Conservation (phyloP, 495 filamentous ascomycete genomes). For the Lasiosphaeriaceae sp. region DNA sequence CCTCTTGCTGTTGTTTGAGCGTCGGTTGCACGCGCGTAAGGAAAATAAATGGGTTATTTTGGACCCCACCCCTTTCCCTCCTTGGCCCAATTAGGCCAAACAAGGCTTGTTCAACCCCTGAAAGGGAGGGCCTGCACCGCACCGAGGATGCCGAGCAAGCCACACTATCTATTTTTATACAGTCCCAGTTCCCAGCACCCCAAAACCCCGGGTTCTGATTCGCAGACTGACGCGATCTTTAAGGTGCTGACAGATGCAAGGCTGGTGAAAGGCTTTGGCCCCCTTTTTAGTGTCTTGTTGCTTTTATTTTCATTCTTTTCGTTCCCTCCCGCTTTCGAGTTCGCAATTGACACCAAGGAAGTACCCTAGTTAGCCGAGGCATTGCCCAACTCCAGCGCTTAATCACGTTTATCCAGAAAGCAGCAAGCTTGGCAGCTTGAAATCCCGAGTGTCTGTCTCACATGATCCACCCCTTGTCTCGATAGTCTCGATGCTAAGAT, state of each 20-base stretch:
- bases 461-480: too few relatives aligned
- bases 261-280: conserved; percentile 16
- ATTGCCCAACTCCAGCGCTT: too few relatives aligned
- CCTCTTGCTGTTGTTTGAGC: too few relatives aligned
- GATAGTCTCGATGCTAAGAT: too few relatives aligned
- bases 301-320: too few relatives aligned
- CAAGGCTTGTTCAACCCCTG: not conserved
- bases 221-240: not conserved
- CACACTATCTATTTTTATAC: not conserved
- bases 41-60: conserved; percentile 2
- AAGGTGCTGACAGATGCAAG: conserved; percentile 3
- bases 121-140: not conserved
- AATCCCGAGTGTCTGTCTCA: too few relatives aligned
- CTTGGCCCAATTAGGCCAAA: not conserved
- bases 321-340: not conserved
- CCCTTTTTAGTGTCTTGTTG: conserved; percentile 8
- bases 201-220: not conserved
- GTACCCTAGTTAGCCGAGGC: too few relatives aligned
- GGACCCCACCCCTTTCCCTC: conserved; percentile 9
- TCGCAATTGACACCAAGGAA: too few relatives aligned
- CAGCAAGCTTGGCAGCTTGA: too few relatives aligned
- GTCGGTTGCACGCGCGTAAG: too few relatives aligned
- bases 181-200: not conserved
- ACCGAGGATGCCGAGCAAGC: too few relatives aligned
- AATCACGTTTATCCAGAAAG: too few relatives aligned